Evolutionary conservation across 2,329 filamentous ascomycete genomes (phyloP).

Genomic region (Leptoxyphium fumago): DNA sequence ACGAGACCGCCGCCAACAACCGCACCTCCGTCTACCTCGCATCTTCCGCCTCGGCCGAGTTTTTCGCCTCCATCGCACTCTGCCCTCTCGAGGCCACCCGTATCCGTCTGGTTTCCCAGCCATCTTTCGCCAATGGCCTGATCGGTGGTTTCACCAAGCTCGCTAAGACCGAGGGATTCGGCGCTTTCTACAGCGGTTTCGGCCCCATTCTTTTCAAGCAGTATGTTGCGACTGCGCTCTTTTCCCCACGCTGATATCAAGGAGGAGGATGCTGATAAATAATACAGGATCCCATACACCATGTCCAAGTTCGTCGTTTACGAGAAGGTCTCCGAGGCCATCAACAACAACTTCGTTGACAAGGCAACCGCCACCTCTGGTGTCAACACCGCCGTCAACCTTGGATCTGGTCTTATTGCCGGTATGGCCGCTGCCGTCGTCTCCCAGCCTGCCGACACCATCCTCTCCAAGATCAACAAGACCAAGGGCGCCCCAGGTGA

Average conservation of each 20-base stretch:
- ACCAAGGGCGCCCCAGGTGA: conserved; percentile 76
- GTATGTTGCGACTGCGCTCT: conserved; percentile 19
- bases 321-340: conserved; percentile 69
- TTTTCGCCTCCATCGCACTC: conserved; percentile 64
- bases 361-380: conserved; percentile 54
- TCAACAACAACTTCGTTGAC: conserved; percentile 50
- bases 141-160: conserved; percentile 73
- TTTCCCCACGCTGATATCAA: background rate
- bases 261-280: background rate
- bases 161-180: conserved; percentile 63
- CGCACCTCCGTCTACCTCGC: conserved; percentile 67
- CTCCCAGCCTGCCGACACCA: conserved; percentile 83
- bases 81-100: conserved; percentile 87
- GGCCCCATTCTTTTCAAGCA: conserved; percentile 79
- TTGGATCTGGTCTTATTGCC: conserved; percentile 71
- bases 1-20: conserved; percentile 63
- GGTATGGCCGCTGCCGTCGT: conserved; percentile 77
- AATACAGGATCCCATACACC: conserved; percentile 66
- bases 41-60: conserved; percentile 45
- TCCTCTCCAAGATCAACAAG: conserved; percentile 96
- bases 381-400: conserved; percentile 67
- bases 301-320: conserved; percentile 92
- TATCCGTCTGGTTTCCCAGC: conserved; percentile 83
- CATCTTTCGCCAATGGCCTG: conserved; percentile 69
- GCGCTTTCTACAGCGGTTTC: conserved; percentile 84